Evolutionary conservation across 2,329 filamentous ascomycete species (phyloP).

Genomic region (Coleophoma cylindrospora): DNA sequence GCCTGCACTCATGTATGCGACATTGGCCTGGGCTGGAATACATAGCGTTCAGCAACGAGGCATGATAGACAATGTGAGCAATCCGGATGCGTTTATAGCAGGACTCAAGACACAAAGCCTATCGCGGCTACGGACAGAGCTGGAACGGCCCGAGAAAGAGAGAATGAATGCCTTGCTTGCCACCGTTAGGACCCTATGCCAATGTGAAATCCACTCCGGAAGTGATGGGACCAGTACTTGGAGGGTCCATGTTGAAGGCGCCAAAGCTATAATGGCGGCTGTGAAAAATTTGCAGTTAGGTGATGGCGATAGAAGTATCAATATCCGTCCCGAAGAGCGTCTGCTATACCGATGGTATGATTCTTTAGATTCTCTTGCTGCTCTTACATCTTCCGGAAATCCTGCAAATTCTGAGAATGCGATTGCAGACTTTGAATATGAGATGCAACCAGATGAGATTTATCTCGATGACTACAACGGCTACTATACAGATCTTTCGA

Average conservation of each 20-base stretch:
- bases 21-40: conserved; percentile 35
- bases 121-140: conserved; percentile 33
- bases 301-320: not conserved
- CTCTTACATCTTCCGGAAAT: conserved; percentile 30
- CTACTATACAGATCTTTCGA: conserved; percentile 32
- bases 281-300: not conserved
- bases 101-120: conserved; percentile 33
- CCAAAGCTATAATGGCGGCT: conserved; percentile 26
- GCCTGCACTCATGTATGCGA: conserved; percentile 35
- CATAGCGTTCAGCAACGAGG: conserved; percentile 32
- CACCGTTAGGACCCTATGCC: conserved; percentile 35
- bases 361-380: conserved; percentile 35
- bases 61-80: conserved; percentile 27
- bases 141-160: conserved; percentile 27
- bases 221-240: conserved; percentile 31
- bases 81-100: conserved; percentile 31
- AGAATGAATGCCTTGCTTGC: conserved; percentile 30
- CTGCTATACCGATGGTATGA: conserved; percentile 33
- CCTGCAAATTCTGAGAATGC: conserved; percentile 15
- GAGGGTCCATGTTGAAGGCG: conserved; percentile 36
- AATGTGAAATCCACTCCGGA: conserved; percentile 36
- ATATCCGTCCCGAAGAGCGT: conserved; percentile 2
- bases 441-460: conserved; percentile 16
- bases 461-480: conserved; percentile 37
- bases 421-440: not conserved